Evolutionary conservation across 139 green algal genomes (phyloP).

Genomic region (Tetradesmus obliquus): DNA sequence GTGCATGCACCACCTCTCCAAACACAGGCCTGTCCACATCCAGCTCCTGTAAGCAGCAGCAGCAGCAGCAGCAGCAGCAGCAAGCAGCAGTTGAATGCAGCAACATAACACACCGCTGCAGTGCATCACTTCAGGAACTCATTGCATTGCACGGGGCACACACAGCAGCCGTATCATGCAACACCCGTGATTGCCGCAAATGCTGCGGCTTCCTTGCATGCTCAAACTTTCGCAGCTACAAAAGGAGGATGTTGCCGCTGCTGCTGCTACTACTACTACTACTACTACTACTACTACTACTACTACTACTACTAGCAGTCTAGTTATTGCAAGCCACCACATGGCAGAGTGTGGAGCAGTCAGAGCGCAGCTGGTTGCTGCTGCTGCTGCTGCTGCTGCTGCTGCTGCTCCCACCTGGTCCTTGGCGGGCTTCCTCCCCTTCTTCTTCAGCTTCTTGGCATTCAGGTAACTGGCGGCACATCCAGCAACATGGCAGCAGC

Average conservation of each 20-base stretch:
- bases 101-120: background rate
- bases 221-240: too few relatives aligned
- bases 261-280: too few relatives aligned
- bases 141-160: background rate
- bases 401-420: slow-evolving; percentile 9
- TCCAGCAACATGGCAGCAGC: background rate
- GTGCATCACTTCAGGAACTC: background rate
- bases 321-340: too few relatives aligned
- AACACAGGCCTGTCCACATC: slow-evolving; percentile 19
- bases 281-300: too few relatives aligned
- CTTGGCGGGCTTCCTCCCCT: background rate
- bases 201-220: too few relatives aligned
- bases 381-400: background rate
- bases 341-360: too few relatives aligned
- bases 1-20: slow-evolving; percentile 43
- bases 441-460: slow-evolving; percentile 44
- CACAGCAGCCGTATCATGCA: too few relatives aligned
- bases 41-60: slow-evolving; percentile 24
- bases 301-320: too few relatives aligned
- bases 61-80: background rate
- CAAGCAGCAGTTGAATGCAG: background rate
- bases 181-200: too few relatives aligned
- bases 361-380: too few relatives aligned
- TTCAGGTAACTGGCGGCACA: slow-evolving; percentile 44
- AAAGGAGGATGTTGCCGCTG: too few relatives aligned